Evolutionary conservation across 345 rosid species (phyloP).

Genomic region (Trapa incisa): DNA sequence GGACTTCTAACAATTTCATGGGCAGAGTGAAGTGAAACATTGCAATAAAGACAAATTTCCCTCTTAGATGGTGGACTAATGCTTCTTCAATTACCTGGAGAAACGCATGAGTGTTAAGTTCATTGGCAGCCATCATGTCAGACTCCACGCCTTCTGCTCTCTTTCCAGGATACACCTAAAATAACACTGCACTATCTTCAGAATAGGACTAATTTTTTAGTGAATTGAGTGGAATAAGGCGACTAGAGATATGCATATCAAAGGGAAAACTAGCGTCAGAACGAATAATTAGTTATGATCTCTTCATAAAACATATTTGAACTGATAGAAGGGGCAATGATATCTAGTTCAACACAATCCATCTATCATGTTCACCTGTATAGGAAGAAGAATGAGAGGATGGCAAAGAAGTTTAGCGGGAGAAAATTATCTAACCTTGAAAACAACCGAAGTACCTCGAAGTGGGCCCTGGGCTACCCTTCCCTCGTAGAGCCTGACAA

Average conservation of each 20-base stretch:
- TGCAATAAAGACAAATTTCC: neutral
- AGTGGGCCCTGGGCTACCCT: conserved; percentile 66
- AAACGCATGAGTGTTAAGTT: conserved; percentile 68
- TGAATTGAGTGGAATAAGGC: neutral
- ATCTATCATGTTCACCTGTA: too few species aligned
- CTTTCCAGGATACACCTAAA: conserved; percentile 87
- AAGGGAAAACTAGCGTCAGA: neutral
- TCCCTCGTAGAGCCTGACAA: conserved; percentile 29
- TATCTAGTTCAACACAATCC: too few species aligned
- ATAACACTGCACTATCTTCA: neutral
- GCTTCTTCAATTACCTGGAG: conserved; percentile 53
- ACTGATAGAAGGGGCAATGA: neutral
- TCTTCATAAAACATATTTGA: neutral
- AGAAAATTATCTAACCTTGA: conserved; percentile 38
- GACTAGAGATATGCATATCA: neutral
- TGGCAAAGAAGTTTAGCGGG: neutral
- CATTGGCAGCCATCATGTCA: conserved; percentile 97
- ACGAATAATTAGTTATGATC: neutral
- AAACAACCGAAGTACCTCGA: conserved; percentile 49
- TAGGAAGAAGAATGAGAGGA: too few species aligned
- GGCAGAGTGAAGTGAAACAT: neutral
- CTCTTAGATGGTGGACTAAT: neutral
- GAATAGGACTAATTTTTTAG: neutral
- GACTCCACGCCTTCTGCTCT: conserved; percentile 76
- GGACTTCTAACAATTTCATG: neutral